Evolutionary conservation across 139 green algal species (phyloP).

Genomic region (Klebsormidium nitens): DNA sequence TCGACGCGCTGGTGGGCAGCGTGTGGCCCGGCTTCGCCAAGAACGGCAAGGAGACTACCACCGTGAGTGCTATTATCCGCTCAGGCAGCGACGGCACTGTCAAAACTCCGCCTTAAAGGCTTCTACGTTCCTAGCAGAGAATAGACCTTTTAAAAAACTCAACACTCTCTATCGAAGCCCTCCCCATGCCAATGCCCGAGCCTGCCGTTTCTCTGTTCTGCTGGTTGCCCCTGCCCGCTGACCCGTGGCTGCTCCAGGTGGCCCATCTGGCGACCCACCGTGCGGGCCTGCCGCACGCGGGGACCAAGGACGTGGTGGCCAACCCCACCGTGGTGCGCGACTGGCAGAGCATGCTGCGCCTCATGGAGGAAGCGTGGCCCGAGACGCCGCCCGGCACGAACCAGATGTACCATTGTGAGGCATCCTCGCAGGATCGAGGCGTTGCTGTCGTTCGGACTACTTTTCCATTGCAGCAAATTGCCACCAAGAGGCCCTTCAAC

Average conservation of each 20-base stretch:
- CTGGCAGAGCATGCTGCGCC: slow-evolving; percentile 32
- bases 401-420: slow-evolving; percentile 41
- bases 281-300: slow-evolving; percentile 38
- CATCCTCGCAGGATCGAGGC: no score
- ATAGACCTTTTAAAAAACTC: background rate
- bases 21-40: slow-evolving; percentile 44
- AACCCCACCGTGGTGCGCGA: slow-evolving; percentile 35
- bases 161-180: background rate
- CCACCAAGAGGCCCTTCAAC: no score
- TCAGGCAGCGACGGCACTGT: no score
- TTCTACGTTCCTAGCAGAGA: no score
- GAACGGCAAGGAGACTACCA: slow-evolving; percentile 43
- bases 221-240: no score
- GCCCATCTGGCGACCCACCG: slow-evolving; percentile 42
- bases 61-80: no score
- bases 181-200: no score
- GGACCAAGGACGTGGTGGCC: slow-evolving; percentile 15
- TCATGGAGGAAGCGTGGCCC: slow-evolving; percentile 11
- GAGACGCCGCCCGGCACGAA: slow-evolving; percentile 4
- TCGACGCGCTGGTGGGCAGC: slow-evolving; percentile 22
- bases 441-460: no score
- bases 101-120: no score
- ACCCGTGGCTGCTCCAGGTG: slow-evolving; percentile 12
- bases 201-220: no score
- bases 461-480: no score